A percentile compares a stretch with the other conserved stretches of the same genome.
Conservation (phyloP, 768 basidiomycete species). For the Xerocomellus chrysenteron region DNA sequence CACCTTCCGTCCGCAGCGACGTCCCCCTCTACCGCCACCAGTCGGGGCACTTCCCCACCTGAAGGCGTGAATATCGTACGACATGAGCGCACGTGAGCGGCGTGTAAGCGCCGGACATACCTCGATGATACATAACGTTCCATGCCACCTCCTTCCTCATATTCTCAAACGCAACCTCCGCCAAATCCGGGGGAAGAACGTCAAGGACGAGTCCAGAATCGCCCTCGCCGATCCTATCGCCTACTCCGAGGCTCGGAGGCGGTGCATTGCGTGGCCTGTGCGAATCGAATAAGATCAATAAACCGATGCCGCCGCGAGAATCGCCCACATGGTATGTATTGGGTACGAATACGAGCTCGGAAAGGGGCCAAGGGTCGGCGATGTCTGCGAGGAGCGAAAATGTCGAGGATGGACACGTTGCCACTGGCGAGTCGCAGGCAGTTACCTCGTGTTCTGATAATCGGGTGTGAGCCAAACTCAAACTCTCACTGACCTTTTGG, state of each 20-base stretch:
- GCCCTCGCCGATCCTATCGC: slow-evolving; percentile 58
- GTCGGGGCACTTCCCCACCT: slow-evolving; percentile 74
- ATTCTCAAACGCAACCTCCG: slow-evolving; percentile 54
- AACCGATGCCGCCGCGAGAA: not conserved
- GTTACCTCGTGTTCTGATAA: slow-evolving; percentile 19
- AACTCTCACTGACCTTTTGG: not conserved
- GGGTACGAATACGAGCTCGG: not conserved
- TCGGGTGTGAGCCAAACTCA: slow-evolving; percentile 1
- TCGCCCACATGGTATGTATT: slow-evolving; percentile 17
- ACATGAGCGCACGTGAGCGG: not conserved
- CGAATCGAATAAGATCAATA: slow-evolving; percentile 1
- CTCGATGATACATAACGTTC: slow-evolving; percentile 73
- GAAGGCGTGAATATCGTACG: slow-evolving; percentile 4
- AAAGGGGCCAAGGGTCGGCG: not conserved
- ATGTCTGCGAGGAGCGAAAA: slow-evolving; percentile 1
- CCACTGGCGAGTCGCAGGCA: not conserved
- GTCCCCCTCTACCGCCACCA: slow-evolving; percentile 61
- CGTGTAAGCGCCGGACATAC: slow-evolving; percentile 34
- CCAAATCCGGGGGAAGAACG: slow-evolving; percentile 57
- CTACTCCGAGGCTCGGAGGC: slow-evolving; percentile 32
- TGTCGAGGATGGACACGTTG: slow-evolving; percentile 4
- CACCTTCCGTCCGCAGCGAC: slow-evolving; percentile 52
- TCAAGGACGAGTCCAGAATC: slow-evolving; percentile 62
- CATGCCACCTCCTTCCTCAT: slow-evolving; percentile 66
- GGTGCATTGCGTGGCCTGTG: slow-evolving; percentile 21